phyloP scores from a whole-genome alignment of 1,284 basidiomycete species.

The Cryptococcus neoformans region DNA sequence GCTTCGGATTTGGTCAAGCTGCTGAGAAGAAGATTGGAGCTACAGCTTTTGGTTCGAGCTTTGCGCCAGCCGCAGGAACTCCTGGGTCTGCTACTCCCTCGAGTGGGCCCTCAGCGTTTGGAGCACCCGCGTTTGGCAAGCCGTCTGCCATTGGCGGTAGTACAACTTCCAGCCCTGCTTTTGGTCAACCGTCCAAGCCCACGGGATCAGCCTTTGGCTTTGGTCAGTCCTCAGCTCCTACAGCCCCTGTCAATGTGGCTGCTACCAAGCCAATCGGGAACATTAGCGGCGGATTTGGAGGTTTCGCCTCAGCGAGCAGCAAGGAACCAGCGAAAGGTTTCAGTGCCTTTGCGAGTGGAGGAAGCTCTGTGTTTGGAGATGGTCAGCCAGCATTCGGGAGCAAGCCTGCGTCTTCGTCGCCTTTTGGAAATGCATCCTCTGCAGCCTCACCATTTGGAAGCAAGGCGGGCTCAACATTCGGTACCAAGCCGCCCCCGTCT shows the following conservation, averaged over 20 bases:
- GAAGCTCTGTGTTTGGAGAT: conserved; percentile 16
- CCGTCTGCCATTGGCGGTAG: conserved; percentile 6
- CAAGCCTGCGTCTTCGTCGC: not conserved
- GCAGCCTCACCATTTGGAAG: not conserved
- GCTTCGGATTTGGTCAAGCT: conserved; percentile 27
- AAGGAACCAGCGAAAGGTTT: conserved; percentile 18
- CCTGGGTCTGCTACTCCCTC: conserved; percentile 4
- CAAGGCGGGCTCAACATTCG: not conserved
- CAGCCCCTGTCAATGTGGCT: not conserved
- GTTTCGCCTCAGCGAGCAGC: conserved; percentile 25
- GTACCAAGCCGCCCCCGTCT: not conserved
- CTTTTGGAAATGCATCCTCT: not conserved
- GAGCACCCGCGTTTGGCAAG: conserved; percentile 10
- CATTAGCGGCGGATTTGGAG: conserved; percentile 41
- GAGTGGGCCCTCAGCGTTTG: too few species aligned
- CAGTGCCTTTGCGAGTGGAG: conserved; percentile 19
- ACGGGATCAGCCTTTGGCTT: not conserved
- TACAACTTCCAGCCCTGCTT: conserved; percentile 6
- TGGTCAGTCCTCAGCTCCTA: conserved; percentile 14
- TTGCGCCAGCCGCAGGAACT: conserved; percentile 2
- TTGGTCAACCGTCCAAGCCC: conserved; percentile 26
- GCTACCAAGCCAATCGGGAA: not conserved
- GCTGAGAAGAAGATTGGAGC: conserved; percentile 5
- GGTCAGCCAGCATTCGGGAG: conserved; percentile 1
- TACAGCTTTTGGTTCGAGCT: conserved; percentile 9